Evolutionary conservation across 73 alveolate species (phyloP), one percentile per base, ranked within the genome.

Genomic region (Durusdinium trenchii): DNA sequence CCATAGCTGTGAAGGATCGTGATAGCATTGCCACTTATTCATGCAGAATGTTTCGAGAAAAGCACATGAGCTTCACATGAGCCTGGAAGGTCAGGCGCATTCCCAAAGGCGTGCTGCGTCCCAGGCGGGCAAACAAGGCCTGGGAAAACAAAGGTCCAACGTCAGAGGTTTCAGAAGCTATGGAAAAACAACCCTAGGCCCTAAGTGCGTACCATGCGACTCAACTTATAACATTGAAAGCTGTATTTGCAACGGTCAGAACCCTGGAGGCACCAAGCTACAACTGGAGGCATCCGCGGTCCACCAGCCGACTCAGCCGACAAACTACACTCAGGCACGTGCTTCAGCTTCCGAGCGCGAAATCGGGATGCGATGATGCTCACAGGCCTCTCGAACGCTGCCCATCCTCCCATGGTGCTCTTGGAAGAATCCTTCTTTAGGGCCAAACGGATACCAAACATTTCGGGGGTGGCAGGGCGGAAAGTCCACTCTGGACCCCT

Each of bases 61-160:
- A 60, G 73, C 18, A 60, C 18, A 23, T 60, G 83, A 69, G 47
- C 45, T 12, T 69, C 83, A 23, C 48, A 75, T 75, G 51, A 6
- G 69, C 94, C 98, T 91, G 82, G 89, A 91, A 91, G 0, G 98
- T 71, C 38, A 91, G 48, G 76, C 98, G 90, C 98, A 91, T 91
- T 54, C 98, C 98, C 10, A 75, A 45, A 40, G 90, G 61, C 18
- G 98, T 91, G 89, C 90, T 91, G 90, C 98, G 98, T 14, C 98
- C 82, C 61, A 91, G 42, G 75, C 98, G 98, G 10, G 98, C 98
- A 35, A 91, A 91, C 46, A 91, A 69, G 98, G 98, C 98, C 98
- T 91, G 60, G 23, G 75, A 32, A 42, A 42, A 0, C 26, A 0
- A 16, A 6, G 28, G 50, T 20, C n/a, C n/a, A 2, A 60, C 30